phyloP scores from a whole-genome alignment of 2,329 filamentous ascomycete genomes.

The Fusarium mundagurra region DNA sequence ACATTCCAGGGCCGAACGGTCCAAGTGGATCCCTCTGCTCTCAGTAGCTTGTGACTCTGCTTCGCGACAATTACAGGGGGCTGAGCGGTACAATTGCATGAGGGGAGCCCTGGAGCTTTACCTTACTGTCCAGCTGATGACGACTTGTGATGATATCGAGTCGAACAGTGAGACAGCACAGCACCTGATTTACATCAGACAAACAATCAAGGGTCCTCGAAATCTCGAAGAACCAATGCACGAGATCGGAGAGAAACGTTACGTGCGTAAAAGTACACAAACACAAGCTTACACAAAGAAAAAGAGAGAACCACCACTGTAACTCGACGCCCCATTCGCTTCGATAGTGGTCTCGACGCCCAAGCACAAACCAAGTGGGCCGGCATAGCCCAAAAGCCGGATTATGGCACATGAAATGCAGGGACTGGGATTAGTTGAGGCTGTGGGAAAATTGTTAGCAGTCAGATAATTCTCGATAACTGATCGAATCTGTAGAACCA shows the following conservation, averaged over 20 bases:
- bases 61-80: conserved; percentile 22
- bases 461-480: conserved; percentile 7
- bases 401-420: conserved; percentile 34
- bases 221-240: background rate
- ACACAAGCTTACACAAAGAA: conserved; percentile 8
- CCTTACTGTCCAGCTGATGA: conserved; percentile 32
- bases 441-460: conserved; percentile 8
- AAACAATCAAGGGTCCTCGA: background rate
- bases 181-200: conserved; percentile 16
- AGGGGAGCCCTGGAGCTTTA: conserved; percentile 7
- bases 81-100: conserved; percentile 15
- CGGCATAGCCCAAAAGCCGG: conserved; percentile 35
- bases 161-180: conserved; percentile 10
- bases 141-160: conserved; percentile 33
- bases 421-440: conserved; percentile 26
- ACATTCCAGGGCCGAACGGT: conserved; percentile 36
- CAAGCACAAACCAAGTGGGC: conserved; percentile 41
- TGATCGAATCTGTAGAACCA: background rate
- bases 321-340: background rate
- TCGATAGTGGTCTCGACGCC: conserved; percentile 28
- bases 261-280: background rate
- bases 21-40: conserved; percentile 11
- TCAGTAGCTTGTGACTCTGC: conserved; percentile 35
- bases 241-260: conserved; percentile 15
- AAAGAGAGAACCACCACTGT: conserved; percentile 1